Evolutionary conservation across 106 monocot species (phyloP), one percentile per base, ranked within the genome.

Genomic region (Vanilla planifolia): DNA sequence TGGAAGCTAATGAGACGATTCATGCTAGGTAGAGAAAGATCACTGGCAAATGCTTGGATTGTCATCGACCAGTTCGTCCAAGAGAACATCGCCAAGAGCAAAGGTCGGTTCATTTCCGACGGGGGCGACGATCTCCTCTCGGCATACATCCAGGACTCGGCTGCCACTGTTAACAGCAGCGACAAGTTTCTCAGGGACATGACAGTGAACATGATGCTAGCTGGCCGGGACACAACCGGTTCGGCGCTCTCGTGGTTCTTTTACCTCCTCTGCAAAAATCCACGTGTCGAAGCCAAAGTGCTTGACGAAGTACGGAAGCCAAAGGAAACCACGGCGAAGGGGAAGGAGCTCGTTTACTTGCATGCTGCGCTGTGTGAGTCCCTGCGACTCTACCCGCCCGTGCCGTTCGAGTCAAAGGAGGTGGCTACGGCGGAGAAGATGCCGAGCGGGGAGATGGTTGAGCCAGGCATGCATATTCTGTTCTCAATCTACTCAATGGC

Each of bases 171-270:
- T 15, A 48, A 23, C 9, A 5, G 1, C n/a, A 62, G 20, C 15
- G 48, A 71, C 33, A 63, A 63, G 41, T 82, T 77, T 41, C 62
- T 85, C 6, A 33, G 73, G 6, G 85, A 81, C 65, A 73, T 71
- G 10, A 17, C 59, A 1, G 4, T 57, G 46, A 83, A 68, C 39
- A 26, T 91, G 8, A 63, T 91, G 71, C 42, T 77, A 9, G 91
- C 85, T 0, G 91, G 85, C 2, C 61, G 82, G 13, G 91, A 86
- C 77, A 82, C 86, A 0, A 75, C 76, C 4, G 70, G 71, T 5
- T 67, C 64, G n/a, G 77, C 73, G 11, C 72, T 86, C 15, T 7
- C 92, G 2, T 92, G 92, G 86, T 80, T 92, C 83, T 86, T 80
- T 60, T 92, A 73, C 69, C 43, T 83, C 3, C 43, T 92, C 15